Conservation (phyloP, 768 basidiomycete genomes). For the Exidia glandulosa region DNA sequence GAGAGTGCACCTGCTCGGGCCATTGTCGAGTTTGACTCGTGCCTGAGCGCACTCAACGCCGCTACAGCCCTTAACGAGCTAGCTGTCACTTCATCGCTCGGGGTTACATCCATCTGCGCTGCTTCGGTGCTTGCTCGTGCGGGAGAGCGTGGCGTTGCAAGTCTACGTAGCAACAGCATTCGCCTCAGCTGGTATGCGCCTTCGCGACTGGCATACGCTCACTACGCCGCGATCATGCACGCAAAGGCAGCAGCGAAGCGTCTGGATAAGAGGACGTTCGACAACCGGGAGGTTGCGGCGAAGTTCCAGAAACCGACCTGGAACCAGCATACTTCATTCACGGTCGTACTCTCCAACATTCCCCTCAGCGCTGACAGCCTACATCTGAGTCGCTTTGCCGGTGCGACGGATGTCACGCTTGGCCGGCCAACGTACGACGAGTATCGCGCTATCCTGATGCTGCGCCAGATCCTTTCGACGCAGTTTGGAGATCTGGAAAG, state of each 20-base stretch:
- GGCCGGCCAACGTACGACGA: constrained; percentile 35
- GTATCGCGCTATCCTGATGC: constrained; percentile 23
- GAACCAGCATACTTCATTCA: constrained; percentile 46
- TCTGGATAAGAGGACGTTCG: constrained; percentile 25
- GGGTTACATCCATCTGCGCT: constrained; percentile 19
- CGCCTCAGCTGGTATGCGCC: constrained; percentile 54
- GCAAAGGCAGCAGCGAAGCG: constrained; percentile 42
- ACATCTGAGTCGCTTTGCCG: constrained; percentile 25
- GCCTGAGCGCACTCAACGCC: constrained; percentile 43
- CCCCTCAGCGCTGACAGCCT: constrained; percentile 31
- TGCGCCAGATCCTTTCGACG: constrained; percentile 29
- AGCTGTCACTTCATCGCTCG: constrained; percentile 20
- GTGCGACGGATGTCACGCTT: constrained; percentile 39
- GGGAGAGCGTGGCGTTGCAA: constrained; percentile 22
- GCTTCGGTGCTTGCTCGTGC: constrained; percentile 35
- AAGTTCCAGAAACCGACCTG: constrained; percentile 28
- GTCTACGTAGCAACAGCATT: constrained; percentile 43
- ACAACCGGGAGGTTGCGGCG: constrained; percentile 35
- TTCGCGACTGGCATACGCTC: constrained; percentile 44
- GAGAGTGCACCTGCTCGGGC: constrained; percentile 21
- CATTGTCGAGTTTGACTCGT: constrained; percentile 33
- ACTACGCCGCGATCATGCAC: constrained; percentile 38
- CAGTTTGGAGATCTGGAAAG: constrained; percentile 27
- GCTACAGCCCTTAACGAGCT: constrained; percentile 38
- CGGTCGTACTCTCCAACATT: constrained; percentile 47